These are phyloP conservation scores for Pseudocercospora vitis DNA, from an alignment of 2,329 filamentous ascomycete species.

Conservation along the genomic window DNA sequence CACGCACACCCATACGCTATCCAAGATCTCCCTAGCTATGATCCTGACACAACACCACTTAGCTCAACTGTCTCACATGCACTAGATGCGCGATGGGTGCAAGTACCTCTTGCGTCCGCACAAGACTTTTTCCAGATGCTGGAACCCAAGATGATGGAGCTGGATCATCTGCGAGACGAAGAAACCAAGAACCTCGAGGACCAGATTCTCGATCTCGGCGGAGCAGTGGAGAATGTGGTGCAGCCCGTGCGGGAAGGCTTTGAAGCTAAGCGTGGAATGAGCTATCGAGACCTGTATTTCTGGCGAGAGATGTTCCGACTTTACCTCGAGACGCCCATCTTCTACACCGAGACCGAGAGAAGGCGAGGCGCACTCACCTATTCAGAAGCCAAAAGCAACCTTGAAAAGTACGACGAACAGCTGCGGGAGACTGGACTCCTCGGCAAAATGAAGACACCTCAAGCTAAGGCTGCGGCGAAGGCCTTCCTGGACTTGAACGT, in stretches of 20 bases:
- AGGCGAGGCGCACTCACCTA: slow-evolving; percentile 69
- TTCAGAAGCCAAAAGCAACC: slow-evolving; percentile 63
- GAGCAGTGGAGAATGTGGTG: slow-evolving; percentile 63
- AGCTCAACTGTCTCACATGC: neutral
- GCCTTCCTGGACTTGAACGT: slow-evolving; percentile 73
- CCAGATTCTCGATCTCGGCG: slow-evolving; percentile 65
- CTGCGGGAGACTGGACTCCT: slow-evolving; percentile 61
- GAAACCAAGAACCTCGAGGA: slow-evolving; percentile 64
- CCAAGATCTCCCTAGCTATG: slow-evolving; percentile 3
- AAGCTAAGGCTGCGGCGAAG: slow-evolving; percentile 64
- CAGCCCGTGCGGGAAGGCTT: slow-evolving; percentile 59
- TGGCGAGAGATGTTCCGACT: slow-evolving; percentile 83
- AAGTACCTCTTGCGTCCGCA: slow-evolving; percentile 75
- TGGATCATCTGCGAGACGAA: slow-evolving; percentile 66
- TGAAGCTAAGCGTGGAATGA: slow-evolving; percentile 36
- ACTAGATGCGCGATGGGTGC: slow-evolving; percentile 50
- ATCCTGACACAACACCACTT: slow-evolving; percentile 1
- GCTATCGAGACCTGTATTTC: slow-evolving; percentile 60
- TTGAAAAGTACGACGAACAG: slow-evolving; percentile 71
- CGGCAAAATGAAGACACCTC: slow-evolving; percentile 63
- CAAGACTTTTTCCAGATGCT: slow-evolving; percentile 77
- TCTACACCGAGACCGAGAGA: slow-evolving; percentile 74
- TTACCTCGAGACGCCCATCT: slow-evolving; percentile 76
- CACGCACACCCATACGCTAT: slow-evolving; percentile 17
- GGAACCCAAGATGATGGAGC: slow-evolving; percentile 66